phyloP scores from a whole-genome alignment of 108 stramenopile genomes.

The Mediolabrus comicus region DNA sequence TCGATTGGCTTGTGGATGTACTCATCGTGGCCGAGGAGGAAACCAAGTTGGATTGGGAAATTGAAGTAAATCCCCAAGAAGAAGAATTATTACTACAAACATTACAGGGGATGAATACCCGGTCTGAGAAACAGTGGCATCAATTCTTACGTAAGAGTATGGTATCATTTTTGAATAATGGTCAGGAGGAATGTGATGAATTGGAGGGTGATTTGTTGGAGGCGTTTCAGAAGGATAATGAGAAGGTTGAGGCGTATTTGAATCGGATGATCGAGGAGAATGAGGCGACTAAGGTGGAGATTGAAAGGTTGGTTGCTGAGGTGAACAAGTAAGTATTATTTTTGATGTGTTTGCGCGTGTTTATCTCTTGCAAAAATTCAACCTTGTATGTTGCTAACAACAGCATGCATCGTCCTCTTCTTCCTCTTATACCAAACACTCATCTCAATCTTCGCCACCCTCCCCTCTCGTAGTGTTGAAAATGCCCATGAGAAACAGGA shows the following conservation, averaged over 20 bases:
- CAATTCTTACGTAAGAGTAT: constrained; percentile 80
- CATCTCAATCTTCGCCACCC: too few species aligned
- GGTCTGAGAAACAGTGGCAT: constrained; percentile 80
- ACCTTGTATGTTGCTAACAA: neutral
- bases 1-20: constrained; percentile 95
- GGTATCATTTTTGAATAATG: constrained; percentile 83
- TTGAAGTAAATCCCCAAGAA: constrained; percentile 19
- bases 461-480: constrained; percentile 67
- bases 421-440: neutral
- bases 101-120: constrained; percentile 52
- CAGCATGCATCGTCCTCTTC: neutral
- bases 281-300: constrained; percentile 55
- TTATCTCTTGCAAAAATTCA: neutral
- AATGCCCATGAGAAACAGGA: constrained; percentile 66
- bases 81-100: constrained; percentile 44
- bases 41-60: constrained; percentile 36
- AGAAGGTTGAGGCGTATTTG: constrained; percentile 61
- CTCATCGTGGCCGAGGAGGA: constrained; percentile 34
- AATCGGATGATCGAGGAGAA: constrained; percentile 70
- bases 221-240: constrained; percentile 66
- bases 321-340: constrained; percentile 66
- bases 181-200: constrained; percentile 70
- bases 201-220: constrained; percentile 75
- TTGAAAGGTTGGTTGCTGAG: constrained; percentile 54
- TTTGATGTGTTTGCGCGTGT: neutral